A percentile compares a stretch with the other conserved stretches of the same genome.
Conservation (phyloP, 768 basidiomycete species). For the Trametes villosa region DNA sequence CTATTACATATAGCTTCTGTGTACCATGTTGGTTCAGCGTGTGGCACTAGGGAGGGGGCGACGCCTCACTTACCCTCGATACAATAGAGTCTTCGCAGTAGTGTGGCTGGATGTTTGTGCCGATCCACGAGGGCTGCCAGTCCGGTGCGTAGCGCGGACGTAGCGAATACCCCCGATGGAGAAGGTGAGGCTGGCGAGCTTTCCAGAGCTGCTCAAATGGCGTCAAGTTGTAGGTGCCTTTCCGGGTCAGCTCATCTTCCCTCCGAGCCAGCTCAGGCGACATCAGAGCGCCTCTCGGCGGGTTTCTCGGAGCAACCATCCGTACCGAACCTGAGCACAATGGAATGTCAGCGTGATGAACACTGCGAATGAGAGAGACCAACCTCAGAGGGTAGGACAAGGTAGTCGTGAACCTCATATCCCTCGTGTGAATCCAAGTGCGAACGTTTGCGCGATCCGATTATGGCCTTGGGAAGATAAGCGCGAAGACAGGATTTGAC, state of each 20-base stretch:
- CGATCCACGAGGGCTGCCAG: constrained; percentile 21
- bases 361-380: too few species aligned
- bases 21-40: too few species aligned
- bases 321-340: too few species aligned
- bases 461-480: too few species aligned
- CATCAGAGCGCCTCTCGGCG: not conserved
- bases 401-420: too few species aligned
- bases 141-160: constrained; percentile 20
- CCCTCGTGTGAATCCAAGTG: too few species aligned
- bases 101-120: constrained; percentile 8
- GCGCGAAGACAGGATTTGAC: too few species aligned
- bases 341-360: too few species aligned
- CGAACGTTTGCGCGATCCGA: too few species aligned
- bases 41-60: too few species aligned
- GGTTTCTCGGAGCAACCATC: not conserved
- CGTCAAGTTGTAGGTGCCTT: constrained; percentile 1
- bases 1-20: too few species aligned
- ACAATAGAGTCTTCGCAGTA: constrained; percentile 16
- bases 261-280: not conserved
- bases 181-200: constrained; percentile 3
- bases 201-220: constrained; percentile 13
- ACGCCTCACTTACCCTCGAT: not conserved
- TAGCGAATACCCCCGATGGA: constrained; percentile 22
- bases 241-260: not conserved
- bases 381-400: too few species aligned